A percentile compares a stretch with the other conserved stretches of the same genome.
phyloP scores from a whole-genome alignment of 2,329 filamentous ascomycete species.

The Fonsecaea pedrosoi region DNA sequence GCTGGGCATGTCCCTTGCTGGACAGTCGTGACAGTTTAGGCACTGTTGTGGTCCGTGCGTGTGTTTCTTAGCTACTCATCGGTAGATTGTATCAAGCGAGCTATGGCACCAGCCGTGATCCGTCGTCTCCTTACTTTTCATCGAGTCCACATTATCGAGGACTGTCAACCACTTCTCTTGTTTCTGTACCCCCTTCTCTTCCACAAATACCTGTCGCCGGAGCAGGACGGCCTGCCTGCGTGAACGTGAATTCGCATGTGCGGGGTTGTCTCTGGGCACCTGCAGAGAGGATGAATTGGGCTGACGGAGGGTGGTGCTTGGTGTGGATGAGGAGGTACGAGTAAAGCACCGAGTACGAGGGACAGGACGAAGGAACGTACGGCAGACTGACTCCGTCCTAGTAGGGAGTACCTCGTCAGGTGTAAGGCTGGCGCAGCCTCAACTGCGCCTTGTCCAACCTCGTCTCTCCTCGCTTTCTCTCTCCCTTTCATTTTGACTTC shows the following conservation, averaged over 20 bases:
- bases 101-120: background rate
- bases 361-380: too few relatives aligned
- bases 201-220: background rate
- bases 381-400: too few relatives aligned
- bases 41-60: background rate
- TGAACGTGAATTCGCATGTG: background rate
- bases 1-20: background rate
- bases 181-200: background rate
- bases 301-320: background rate
- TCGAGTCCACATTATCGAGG: background rate
- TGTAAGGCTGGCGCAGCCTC: background rate
- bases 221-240: background rate
- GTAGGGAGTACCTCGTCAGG: background rate
- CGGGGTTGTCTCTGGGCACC: background rate
- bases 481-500: background rate
- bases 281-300: background rate
- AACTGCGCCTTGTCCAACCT: background rate
- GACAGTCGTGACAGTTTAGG: background rate
- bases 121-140: background rate
- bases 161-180: background rate
- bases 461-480: background rate
- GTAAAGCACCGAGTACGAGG: too few relatives aligned
- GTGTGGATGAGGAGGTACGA: too few relatives aligned
- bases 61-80: background rate
- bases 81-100: background rate